Evolutionary conservation across 2,329 filamentous ascomycete species (phyloP), one percentile per base, ranked within the genome.

Genomic region (Fusarium odoratissimum): DNA sequence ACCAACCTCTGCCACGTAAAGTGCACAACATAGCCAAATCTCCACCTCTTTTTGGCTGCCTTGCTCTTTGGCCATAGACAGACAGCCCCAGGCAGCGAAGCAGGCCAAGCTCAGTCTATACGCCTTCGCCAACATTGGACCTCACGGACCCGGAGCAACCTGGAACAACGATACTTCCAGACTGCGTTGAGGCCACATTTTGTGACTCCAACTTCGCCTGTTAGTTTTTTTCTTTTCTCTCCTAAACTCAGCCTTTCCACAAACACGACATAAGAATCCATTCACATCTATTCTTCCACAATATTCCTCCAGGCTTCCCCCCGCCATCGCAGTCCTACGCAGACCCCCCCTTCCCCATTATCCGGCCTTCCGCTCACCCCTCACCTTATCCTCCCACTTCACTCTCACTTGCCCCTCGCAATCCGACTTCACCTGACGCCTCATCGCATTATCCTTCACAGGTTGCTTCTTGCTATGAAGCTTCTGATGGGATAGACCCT

Each of bases 331-430:
- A 61, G 33, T 66, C 62, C 59, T 65, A 69, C 65, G 46, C 63
- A 67, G 60, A 73, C 74, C 69, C 72, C 72, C 62, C 72, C 68
- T 65, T 73, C 72, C 68, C 75, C 69, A 74, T 77, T 67, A 65
- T 64, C 73, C 75, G 72, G 67, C 72, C 70, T 71, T 76, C 74
- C 75, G 75, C 73, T 74, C 71, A 74, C 74, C 74, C 72, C 74
- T 76, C 74, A 58, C 54, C 64, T 71, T 64, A 62, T 63, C 70
- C 71, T 69, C 63, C 60, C 67, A 64, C 45, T 58, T 69, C 71
- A 57, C 56, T 62, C 55, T 64, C 61, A 64, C 69, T 72, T 73
- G 74, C 72, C 75, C 74, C 73, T 76, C 72, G 58, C 70, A 55
- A 67, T 73, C 60, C 75, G 46, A 72, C 74, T 70, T 72, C 71